Evolutionary conservation across 805 yeast species (phyloP).

Genomic region (Candida coleopterorum): DNA sequence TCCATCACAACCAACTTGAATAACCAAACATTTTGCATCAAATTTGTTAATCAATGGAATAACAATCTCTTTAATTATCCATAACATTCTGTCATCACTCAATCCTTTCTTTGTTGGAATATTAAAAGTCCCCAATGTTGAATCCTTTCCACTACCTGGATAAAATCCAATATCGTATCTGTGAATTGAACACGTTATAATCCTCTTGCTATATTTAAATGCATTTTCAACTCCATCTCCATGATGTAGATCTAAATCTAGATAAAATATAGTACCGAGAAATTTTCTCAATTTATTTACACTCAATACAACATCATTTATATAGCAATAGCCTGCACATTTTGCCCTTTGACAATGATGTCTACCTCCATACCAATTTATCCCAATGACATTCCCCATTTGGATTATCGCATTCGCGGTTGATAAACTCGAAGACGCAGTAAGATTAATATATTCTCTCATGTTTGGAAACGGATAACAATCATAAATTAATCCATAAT

Average conservation of each 20-base stretch:
- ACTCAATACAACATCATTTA: conserved; percentile 62
- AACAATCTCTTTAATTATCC: conserved; percentile 38
- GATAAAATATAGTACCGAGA: conserved; percentile 48
- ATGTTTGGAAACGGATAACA: conserved; percentile 59
- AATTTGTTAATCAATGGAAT: conserved; percentile 35
- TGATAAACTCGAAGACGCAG: conserved; percentile 56
- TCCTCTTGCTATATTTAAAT: conserved; percentile 50
- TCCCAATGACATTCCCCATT: conserved; percentile 26
- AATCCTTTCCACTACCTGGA: conserved; percentile 53
- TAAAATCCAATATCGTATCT: conserved; percentile 62
- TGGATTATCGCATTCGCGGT: conserved; percentile 36
- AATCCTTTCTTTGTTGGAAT: conserved; percentile 58
- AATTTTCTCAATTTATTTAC: conserved; percentile 46
- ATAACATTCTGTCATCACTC: conserved; percentile 37
- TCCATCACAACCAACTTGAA: conserved; percentile 77
- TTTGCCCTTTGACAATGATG: conserved; percentile 56
- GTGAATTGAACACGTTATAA: conserved; percentile 61
- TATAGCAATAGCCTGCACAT: conserved; percentile 71
- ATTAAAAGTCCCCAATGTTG: conserved; percentile 34
- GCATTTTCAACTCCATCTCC: conserved; percentile 78
- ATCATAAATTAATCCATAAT: conserved; percentile 53
- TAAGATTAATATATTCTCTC: conserved; percentile 41
- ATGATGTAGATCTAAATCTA: conserved; percentile 74
- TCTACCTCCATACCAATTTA: conserved; percentile 79
- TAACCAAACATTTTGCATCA: conserved; percentile 49